Conservation (phyloP, 345 rosid genomes). For the Sonneratia caseolaris region DNA sequence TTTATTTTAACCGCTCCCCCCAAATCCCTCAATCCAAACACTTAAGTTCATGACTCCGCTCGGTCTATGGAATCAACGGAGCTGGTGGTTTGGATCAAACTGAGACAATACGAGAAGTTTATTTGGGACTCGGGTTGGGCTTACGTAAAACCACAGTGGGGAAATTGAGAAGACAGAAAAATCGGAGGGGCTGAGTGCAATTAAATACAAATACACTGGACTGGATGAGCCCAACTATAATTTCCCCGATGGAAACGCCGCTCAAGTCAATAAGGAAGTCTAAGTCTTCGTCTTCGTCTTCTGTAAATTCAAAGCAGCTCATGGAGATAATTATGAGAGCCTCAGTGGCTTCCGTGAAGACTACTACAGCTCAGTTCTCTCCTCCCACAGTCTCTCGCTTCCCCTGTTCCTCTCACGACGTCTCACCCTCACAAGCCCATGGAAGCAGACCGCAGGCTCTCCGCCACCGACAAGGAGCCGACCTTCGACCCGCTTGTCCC, state of each 20-base stretch:
- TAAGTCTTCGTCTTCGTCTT: neutral
- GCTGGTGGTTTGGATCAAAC: too few species aligned
- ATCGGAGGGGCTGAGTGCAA: neutral
- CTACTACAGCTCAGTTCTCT: neutral
- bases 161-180: neutral
- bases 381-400: neutral
- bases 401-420: neutral
- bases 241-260: neutral
- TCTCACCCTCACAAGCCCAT: neutral
- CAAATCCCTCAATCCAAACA: too few species aligned
- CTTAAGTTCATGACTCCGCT: too few species aligned
- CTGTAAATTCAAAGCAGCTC: neutral
- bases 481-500: slow-evolving; percentile 5
- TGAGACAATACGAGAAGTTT: too few species aligned
- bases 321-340: neutral
- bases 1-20: too few species aligned
- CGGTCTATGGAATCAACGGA: too few species aligned
- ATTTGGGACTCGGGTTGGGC: too few species aligned
- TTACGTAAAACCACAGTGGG: neutral
- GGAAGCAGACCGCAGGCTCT: neutral
- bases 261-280: neutral
- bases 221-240: neutral
- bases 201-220: neutral
- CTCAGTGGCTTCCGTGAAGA: neutral
- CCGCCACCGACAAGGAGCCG: neutral